Percentiles rank a stretch among this genome's conserved stretches.
Evolutionary conservation across 202 grass and related monocot genomes (phyloP).

Genomic region (Tripidium arundinaceum): DNA sequence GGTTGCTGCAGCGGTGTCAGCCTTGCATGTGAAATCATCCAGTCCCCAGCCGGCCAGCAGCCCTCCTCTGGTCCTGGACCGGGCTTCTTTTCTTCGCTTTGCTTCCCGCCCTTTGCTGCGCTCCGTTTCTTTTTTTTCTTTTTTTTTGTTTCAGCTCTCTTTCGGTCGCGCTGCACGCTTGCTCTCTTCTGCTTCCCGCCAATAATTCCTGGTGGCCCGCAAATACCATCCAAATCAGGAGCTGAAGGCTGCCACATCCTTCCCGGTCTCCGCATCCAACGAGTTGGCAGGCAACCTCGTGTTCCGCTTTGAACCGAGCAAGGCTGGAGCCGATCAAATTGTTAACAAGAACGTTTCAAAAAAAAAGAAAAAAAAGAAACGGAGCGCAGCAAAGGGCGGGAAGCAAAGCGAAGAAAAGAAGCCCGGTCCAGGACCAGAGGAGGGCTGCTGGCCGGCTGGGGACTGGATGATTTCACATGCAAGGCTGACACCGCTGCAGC

Average conservation of each 20-base stretch:
- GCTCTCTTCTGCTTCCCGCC: background rate
- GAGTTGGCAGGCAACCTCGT: no score
- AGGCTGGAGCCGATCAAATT: no score
- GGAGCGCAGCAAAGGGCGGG: background rate
- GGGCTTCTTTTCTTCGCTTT: conserved; percentile 1
- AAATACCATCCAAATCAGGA: background rate
- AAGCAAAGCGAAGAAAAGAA: background rate
- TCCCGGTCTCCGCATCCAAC: background rate
- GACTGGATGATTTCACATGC: conserved; percentile 39
- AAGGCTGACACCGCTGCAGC: background rate
- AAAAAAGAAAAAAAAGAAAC: background rate
- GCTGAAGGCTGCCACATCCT: background rate
- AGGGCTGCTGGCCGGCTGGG: background rate
- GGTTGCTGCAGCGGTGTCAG: conserved; percentile 20
- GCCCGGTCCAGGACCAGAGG: background rate
- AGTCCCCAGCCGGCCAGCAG: background rate
- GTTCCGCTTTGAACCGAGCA: no score
- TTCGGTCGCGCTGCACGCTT: no score
- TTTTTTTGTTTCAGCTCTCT: no score
- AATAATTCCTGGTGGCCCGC: background rate
- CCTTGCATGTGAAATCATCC: conserved; percentile 37
- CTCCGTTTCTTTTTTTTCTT: background rate
- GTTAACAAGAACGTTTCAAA: no score
- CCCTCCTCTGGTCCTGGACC: background rate
- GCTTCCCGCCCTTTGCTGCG: background rate